Evolutionary conservation across 345 rosid genomes (phyloP), one percentile per base, ranked within the genome.

Genomic region (Cardiospermum halicacabum): DNA sequence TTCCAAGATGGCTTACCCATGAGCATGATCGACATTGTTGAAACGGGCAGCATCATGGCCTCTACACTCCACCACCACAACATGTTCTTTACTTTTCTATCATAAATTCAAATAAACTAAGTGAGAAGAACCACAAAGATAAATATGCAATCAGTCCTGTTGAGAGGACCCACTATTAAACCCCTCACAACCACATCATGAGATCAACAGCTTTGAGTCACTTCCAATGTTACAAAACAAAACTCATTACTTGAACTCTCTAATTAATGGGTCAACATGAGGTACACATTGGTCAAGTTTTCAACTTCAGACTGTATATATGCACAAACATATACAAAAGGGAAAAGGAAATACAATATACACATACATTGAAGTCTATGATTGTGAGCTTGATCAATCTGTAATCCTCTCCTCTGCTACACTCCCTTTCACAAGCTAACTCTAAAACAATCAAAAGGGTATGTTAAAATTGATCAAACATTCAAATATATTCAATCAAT

Each of bases 41-140:
- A 94, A 82, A 62, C 89, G 84, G 65, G 97, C 96, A 76, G 92
- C 95, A 80, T 91, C 97, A 62, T 89, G 99, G 68, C 99, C 96
- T 78, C 77, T 89, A 75, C 97, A 86, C 78, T 91, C 97, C 69
- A 94, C 96, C 9, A 94, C 78, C 37, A 87, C 82, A 51, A 68
- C 77, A 39, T 62, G 83, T 60, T 94, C 97, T 78, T 86, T 85
- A 77, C 81, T 82, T 45, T 75, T 82, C 98, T 88, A 72, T 73
- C 51, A 71, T 8, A 24, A 3, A 39, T 56, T 50, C 26, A 60
- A 62, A 61, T 21, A 49, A 55, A 62, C 19, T 18, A 55, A 36
- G 15, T 25, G 1, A 15, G 7, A 40, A 53, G 45, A 48, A 22
- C 24, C 12, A 42, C 26, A 48, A 5, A n/a, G n/a, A n/a, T n/a